Conservation (phyloP, 2,329 filamentous ascomycete species). For the Arthrobotrys sphaeroides region DNA sequence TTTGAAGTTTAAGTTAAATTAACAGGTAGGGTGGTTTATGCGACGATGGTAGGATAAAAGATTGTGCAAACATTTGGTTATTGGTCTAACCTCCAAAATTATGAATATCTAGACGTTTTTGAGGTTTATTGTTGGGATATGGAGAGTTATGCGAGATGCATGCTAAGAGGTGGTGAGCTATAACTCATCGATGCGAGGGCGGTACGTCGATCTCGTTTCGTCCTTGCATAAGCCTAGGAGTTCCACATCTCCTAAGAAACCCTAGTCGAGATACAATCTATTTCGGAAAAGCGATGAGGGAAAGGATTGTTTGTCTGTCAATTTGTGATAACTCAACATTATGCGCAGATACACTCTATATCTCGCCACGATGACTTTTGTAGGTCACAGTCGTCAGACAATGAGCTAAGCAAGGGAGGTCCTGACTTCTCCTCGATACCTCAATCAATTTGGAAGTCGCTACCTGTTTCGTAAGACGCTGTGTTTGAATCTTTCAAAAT, state of each 20-base stretch:
- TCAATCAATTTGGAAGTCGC: neutral
- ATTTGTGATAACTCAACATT: constrained; percentile 3
- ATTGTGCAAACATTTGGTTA: constrained; percentile 13
- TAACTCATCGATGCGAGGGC: constrained; percentile 13
- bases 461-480: neutral
- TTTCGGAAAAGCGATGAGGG: neutral
- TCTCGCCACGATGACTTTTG: constrained; percentile 34
- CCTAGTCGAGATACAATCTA: neutral
- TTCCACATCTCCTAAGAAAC: neutral
- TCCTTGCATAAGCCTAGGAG: constrained; percentile 16
- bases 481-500: neutral
- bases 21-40: constrained; percentile 29
- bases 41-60: neutral
- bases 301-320: constrained; percentile 7
- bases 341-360: neutral
- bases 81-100: constrained; percentile 3
- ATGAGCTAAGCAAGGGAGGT: neutral
- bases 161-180: neutral
- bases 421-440: neutral
- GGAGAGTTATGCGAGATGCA: neutral
- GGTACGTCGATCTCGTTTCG: constrained; percentile 42
- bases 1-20: constrained; percentile 34
- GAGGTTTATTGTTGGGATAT: neutral
- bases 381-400: neutral
- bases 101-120: neutral